A percentile compares a stretch with the other conserved stretches of the same genome.
Evolutionary conservation across 495 filamentous ascomycete species (phyloP).

Genomic region (Symbiotaphrina buchneri): DNA sequence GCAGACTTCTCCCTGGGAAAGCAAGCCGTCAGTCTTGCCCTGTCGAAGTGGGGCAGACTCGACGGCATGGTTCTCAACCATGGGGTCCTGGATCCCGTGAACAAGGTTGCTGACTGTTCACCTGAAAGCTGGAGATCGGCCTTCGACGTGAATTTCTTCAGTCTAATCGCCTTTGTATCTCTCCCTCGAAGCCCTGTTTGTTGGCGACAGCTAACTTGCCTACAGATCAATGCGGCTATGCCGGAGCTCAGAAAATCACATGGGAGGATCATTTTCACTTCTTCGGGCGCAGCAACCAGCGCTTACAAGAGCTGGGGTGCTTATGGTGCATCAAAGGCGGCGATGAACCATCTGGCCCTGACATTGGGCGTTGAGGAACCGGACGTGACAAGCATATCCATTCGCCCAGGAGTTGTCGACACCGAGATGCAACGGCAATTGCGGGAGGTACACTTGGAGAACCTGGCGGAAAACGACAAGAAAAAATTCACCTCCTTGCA

Average conservation of each 20-base stretch:
- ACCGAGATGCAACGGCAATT: constrained; percentile 85
- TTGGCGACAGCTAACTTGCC: constrained; percentile 2
- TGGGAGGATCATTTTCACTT: constrained; percentile 51
- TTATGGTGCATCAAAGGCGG: constrained; percentile 77
- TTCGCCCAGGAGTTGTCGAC: constrained; percentile 73
- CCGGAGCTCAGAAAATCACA: constrained; percentile 44
- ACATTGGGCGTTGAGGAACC: constrained; percentile 65
- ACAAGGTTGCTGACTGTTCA: constrained; percentile 36
- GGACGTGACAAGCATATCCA: constrained; percentile 40
- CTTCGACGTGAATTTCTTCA: constrained; percentile 73
- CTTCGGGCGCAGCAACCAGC: constrained; percentile 46
- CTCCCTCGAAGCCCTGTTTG: background rate
- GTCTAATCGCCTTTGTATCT: constrained; percentile 48
- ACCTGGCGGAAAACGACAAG: constrained; percentile 41
- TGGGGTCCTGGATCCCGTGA: constrained; percentile 58
- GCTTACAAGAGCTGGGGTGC: constrained; percentile 54
- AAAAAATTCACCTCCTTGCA: constrained; percentile 48
- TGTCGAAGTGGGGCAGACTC: constrained; percentile 41
- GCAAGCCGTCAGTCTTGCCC: constrained; percentile 36
- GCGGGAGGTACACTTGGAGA: constrained; percentile 39
- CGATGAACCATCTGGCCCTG: constrained; percentile 56
- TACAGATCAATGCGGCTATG: constrained; percentile 50
- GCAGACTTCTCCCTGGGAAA: constrained; percentile 33
- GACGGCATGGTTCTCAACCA: constrained; percentile 82
- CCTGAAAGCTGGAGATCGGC: constrained; percentile 48